Conservation (phyloP, 2,329 filamentous ascomycete genomes). For the Blumeria hordei region DNA sequence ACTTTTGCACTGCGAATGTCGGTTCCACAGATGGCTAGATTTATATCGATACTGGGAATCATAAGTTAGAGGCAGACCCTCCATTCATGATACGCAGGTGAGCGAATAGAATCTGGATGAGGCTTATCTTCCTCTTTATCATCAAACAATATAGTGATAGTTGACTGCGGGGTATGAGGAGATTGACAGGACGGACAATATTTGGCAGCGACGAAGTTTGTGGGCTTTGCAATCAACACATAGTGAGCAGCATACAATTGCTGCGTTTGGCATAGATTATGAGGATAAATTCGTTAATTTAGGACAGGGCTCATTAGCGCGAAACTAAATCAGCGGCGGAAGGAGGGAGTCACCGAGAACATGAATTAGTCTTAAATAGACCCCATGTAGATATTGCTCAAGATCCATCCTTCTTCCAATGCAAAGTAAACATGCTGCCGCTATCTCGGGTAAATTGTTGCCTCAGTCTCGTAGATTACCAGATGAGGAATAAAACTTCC, state of each 20-base stretch:
- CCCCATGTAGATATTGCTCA: no score
- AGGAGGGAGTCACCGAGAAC: not conserved
- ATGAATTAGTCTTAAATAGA: not conserved
- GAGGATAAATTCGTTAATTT: not conserved
- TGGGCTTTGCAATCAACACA: not conserved
- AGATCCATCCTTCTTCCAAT: no score
- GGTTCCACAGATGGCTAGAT: slow-evolving; percentile 14
- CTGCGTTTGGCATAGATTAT: not conserved
- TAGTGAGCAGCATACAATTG: not conserved
- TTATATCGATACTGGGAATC: slow-evolving; percentile 17
- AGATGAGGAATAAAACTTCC: no score
- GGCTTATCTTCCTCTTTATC: not conserved
- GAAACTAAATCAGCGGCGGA: not conserved
- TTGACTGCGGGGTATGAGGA: not conserved
- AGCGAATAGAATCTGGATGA: not conserved
- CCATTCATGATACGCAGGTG: slow-evolving; percentile 13
- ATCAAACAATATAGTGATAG: not conserved
- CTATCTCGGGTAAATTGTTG: no score
- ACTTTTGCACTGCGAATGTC: slow-evolving; percentile 16
- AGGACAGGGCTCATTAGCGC: not conserved
- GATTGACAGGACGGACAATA: not conserved
- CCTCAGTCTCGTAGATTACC: no score
- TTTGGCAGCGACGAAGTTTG: not conserved
- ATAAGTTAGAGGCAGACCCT: slow-evolving; percentile 13
- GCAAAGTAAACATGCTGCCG: no score